These are phyloP conservation scores for Salisapilia sapeloensis DNA, from an alignment of 352 stramenopile genomes.

Conservation along the genomic window DNA sequence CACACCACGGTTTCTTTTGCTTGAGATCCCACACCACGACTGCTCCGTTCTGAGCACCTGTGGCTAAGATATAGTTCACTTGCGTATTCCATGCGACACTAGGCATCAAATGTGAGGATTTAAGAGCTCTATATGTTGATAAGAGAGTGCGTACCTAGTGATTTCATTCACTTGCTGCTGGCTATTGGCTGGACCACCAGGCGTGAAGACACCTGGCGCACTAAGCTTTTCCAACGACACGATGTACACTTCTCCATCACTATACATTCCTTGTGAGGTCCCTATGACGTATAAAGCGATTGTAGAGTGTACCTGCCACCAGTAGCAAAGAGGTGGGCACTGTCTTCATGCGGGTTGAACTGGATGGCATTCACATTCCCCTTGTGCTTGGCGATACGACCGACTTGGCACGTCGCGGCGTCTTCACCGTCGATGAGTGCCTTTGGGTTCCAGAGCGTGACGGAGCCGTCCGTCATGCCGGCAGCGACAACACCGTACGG, in stretches of 20 bases:
- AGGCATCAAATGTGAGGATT: neutral
- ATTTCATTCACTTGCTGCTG: conserved; percentile 74
- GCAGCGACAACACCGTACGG: conserved; percentile 89
- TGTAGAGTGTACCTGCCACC: conserved; percentile 66
- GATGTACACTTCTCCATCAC: conserved; percentile 91
- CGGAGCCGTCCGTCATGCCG: conserved; percentile 92
- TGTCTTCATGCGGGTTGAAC: conserved; percentile 92
- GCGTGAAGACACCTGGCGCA: conserved; percentile 80
- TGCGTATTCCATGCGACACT: conserved; percentile 96
- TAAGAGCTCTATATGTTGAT: neutral
- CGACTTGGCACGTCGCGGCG: conserved; percentile 40
- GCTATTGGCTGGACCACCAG: conserved; percentile 36
- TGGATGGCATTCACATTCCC: conserved; percentile 85
- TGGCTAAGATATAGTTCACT: conserved; percentile 96
- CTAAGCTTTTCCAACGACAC: conserved; percentile 86
- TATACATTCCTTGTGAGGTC: conserved; percentile 6
- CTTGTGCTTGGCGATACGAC: conserved; percentile 72
- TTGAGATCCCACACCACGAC: conserved; percentile 97
- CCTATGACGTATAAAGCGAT: conserved; percentile 1
- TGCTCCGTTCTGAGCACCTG: conserved; percentile 85
- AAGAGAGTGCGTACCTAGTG: conserved; percentile 19
- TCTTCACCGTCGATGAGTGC: conserved; percentile 54
- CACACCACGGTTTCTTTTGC: conserved; percentile 96
- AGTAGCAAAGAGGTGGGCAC: conserved; percentile 85
- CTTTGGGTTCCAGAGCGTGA: conserved; percentile 94